Conservation (phyloP, 2,329 filamentous ascomycete species). For the Lachnellula arida region DNA sequence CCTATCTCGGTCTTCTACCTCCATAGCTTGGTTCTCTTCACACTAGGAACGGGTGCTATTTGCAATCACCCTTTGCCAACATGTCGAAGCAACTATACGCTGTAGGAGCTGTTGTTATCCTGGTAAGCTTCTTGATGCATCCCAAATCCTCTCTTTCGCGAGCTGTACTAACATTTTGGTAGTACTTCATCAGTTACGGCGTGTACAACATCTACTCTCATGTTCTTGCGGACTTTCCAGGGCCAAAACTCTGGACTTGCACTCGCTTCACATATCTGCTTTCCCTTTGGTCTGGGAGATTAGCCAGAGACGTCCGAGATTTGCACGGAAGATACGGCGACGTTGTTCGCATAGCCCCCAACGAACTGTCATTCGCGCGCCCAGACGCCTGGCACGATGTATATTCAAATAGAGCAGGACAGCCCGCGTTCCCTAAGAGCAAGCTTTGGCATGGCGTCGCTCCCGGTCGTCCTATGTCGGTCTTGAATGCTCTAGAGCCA, state of each 20-base stretch:
- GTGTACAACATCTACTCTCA: conserved; percentile 26
- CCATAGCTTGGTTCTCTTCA: no score
- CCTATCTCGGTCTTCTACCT: no score
- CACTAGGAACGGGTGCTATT: no score
- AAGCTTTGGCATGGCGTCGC: neutral
- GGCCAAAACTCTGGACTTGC: conserved; percentile 26
- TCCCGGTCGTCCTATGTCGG: conserved; percentile 1
- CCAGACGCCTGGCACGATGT: conserved; percentile 23
- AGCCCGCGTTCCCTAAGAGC: conserved; percentile 2
- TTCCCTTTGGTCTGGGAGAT: neutral
- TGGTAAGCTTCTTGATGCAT: no score
- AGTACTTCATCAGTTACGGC: no score
- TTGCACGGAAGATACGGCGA: conserved; percentile 7
- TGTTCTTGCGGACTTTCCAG: conserved; percentile 26
- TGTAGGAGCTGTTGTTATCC: no score
- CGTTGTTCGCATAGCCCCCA: conserved; percentile 19
- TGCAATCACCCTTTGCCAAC: no score
- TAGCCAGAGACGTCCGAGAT: neutral
- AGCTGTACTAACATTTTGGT: no score
- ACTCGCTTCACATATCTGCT: conserved; percentile 4
- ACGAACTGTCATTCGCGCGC: conserved; percentile 29
- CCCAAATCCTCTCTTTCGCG: no score
- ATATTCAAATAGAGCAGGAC: neutral
- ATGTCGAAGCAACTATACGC: no score
- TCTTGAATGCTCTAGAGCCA: conserved; percentile 7